Base-by-base conservation (phyloP, 164 flowering plant genomes). In the Vitis rupestris region DNA sequence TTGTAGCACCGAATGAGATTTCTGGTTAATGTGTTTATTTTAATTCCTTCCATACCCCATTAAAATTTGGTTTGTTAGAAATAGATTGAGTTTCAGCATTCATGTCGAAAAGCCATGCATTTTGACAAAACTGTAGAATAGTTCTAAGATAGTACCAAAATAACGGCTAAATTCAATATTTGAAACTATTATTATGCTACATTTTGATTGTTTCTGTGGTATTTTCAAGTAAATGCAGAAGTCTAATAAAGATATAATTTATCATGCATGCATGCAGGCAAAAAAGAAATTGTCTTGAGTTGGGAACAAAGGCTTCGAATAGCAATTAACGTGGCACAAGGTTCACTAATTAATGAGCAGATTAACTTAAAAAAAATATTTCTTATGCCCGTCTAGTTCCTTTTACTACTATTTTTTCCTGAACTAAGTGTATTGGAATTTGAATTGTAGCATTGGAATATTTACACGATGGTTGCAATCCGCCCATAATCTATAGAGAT, bases 301-400 rank as follows among this genome's bases (percentile, higher is more conserved):
- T 83, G 83, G 86, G 72, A 72, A 12, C 60, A 52, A 10, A 78
- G 86, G 50, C 64, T 83, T 8, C 72, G 51, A 12, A 78, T 78
- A 11, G 80, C 82, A 27, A 9, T 77, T 9, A 81, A 81, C 12
- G 76, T 79, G 29, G 81, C 81, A 66, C 78, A 75, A 79, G 84
- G 82, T 31, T 31, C 7, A 0, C 44, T 31, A 31, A 31, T 83
- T 27, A 63, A 57, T 8, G 10, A 7, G 9, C 11, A 3, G 13
- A 54, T 31, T 0, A 51, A 14, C 1, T 56, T 9, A n/a, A 64
- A 4, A 12, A 8, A 17, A 17, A 17, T n/a, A 29, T 10, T 29
- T 48, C 50, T 3, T 23, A 15, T 11, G n/a, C 17, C 16, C 10
- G 1, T 27, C 58, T 63, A 15, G 44, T 29, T 44, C 14, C 4